Conservation (phyloP, 2,329 filamentous ascomycete genomes). For the Hymenoscyphus fraxineus region DNA sequence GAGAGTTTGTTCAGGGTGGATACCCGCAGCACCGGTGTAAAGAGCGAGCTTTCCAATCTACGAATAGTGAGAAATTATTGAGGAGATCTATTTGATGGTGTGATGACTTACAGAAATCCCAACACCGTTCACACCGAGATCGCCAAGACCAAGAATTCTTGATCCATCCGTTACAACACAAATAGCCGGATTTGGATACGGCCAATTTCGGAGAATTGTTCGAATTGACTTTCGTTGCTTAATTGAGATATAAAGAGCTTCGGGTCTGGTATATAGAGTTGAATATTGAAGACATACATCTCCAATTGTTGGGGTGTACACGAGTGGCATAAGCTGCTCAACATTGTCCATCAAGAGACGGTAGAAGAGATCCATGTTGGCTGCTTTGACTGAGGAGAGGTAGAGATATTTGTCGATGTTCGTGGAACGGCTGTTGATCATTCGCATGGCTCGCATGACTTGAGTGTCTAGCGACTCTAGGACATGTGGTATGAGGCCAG, state of each 20-base stretch:
- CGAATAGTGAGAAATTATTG: constrained; percentile 9
- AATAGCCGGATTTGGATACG: constrained; percentile 83
- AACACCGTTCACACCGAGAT: constrained; percentile 95
- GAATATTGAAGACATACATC: constrained; percentile 97
- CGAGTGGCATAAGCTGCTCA: constrained; percentile 74
- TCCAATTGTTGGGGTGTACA: constrained; percentile 88
- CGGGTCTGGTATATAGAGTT: constrained; percentile 89
- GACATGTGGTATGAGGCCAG: constrained; percentile 61
- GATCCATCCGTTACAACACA: constrained; percentile 96
- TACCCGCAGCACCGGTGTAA: constrained; percentile 93
- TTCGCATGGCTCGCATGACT: constrained; percentile 65
- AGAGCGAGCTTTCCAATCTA: constrained; percentile 88
- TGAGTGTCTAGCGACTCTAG: constrained; percentile 59
- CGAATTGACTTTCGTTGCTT: constrained; percentile 88
- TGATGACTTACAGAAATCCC: constrained; percentile 74
- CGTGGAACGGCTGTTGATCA: constrained; percentile 67
- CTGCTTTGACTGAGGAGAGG: constrained; percentile 68
- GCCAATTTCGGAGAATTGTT: constrained; percentile 91
- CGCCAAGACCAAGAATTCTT: constrained; percentile 85
- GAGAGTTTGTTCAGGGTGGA: constrained; percentile 80
- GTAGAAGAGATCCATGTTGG: constrained; percentile 80
- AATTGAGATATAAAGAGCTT: constrained; percentile 94
- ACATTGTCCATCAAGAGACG: constrained; percentile 74
- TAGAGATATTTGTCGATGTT: constrained; percentile 81
- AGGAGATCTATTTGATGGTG: background rate